Base-by-base conservation (phyloP, 1,284 basidiomycete genomes). In the Trametes sp. region DNA sequence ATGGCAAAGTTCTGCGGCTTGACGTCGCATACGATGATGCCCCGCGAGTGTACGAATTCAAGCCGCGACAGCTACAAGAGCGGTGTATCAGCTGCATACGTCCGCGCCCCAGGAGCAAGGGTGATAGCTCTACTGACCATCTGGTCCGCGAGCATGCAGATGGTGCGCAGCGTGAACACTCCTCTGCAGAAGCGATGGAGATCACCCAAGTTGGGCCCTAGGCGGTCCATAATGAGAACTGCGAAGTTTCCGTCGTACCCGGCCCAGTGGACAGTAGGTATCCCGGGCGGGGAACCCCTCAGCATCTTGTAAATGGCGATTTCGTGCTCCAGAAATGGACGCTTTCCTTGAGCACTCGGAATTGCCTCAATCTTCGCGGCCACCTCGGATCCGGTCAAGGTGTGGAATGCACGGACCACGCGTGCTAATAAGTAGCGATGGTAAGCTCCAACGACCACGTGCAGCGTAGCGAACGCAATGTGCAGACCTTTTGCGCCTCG, bases 1-100 rank as follows among this genome's bases (percentile, higher is more conserved):
- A 69, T 64, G 7, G 68, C 69, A 21, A 66, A 65, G 45, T 69
- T 70, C 2, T 64, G 29, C 6, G 68, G 68, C 50, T 68, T 69
- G 19, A 70, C 45, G 49, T 70, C 68, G n/a, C 68, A 64, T 9
- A 35, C 14, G 6, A 69, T 52, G 14, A 69, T 55, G n/a, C 69
- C 66, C 16, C 64, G 50, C 6, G 63, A 63, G 42, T 70, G 50
- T 33, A 52, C 11, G 33, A 52, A 52, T 33, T 52, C 50, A 10
- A 36, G 31, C 33, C 50, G 23, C 13, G n/a, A 10, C 21, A 52
- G 24, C 50, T 52, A 16, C 19, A 14, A n/a, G 29, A 23, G 23
- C 10, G 31, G 14, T 2, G 7, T n/a, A 28, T 51, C n/a, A 33
- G 49, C 14, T 19, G 16, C 7, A 41, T 14, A 36, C 35, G n/a